Base-by-base conservation (phyloP, 1,284 basidiomycete genomes). In the Sphaerobolus stellatus region DNA sequence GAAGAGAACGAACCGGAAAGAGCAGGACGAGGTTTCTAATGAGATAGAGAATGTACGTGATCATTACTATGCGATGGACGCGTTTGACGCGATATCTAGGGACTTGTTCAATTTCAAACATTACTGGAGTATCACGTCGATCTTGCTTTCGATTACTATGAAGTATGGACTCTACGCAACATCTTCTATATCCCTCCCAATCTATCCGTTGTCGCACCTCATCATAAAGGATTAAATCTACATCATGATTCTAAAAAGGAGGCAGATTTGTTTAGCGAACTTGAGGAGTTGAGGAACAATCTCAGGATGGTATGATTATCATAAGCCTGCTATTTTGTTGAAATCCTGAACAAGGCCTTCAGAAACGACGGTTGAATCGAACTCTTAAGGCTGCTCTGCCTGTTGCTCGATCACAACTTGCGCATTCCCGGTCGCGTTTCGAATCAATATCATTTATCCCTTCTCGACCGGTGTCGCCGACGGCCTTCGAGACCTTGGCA, bases 71-170 rank as follows among this genome's bases (percentile, higher is more conserved):
- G 20, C 25, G 25, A 24, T n/a, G 18, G 9, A 29, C 36, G 44
- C 38, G 43, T 47, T 33, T 50, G 45, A 52, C 38, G n/a, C 27
- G 30, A 55, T 43, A 20, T 24, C 14, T 49, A 85, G 65, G 86
- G 86, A 4, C 70, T 90, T 1, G 86, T 89, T 44, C 79, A 86
- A 29, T 90, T 90, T 62, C 85, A 88, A 63, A 90, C 88, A 0
- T 74, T 90, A 34, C 75, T 90, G 22, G 87, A 90, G 62, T 81
- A 83, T 50, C 88, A 90, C 60, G 86, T 86, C 40, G 88, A 90
- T 63, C 77, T 89, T 48, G 88, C 88, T 2, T 88, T 90, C 58
- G 88, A 90, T 66, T 87, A 86, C 66, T 86, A 90, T 61, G 88
- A 90, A 69, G 82, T 82, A 1, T 90, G 88, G 88, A 83, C 81